Evolutionary conservation across 805 yeast species (phyloP), one percentile per base, ranked within the genome.

Genomic region (Kluyveromyces starmeri): DNA sequence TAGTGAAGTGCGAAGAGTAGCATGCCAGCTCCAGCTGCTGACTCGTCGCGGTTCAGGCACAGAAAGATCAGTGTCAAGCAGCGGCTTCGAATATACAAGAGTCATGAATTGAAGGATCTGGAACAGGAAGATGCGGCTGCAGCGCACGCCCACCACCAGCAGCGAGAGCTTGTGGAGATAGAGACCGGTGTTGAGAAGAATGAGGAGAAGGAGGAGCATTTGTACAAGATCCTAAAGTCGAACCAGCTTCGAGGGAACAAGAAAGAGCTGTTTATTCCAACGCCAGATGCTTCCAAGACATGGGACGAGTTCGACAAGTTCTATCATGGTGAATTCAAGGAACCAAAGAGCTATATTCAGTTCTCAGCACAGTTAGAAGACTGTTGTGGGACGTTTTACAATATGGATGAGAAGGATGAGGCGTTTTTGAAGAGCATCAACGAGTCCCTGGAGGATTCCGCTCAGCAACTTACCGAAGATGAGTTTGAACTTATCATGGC

Each of bases 151-250:
- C 33, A 30, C 5, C 33, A 30, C n/a, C 52, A 78, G 47, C 94
- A 82, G 55, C 74, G 97, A 27, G 96, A 89, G 43, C 61, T 83
- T 20, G 85, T 84, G 49, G 84, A 85, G 41, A 73, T 92, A 28
- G 98, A 92, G 50, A 89, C 97, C 5, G 98, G 98, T 61, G 98
- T 92, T 27, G 98, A 92, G 52, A 92, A 92, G 56, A 85, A 83
- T 46, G 98, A 92, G 59, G 98, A 92, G 59, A 95, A 85, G 48
- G 98, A 92, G 58, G 92, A 83, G 27, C 98, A 92, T 71, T 68
- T 92, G 42, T 95, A 89, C 56, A 84, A 81, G 43, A 96, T 88
- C 32, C 79, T 92, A 44, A 77, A 78, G 58, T 89, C 89, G 10
- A 42, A 42, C 23, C 45, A 62, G 38, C 68, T 68, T 34, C 33